A percentile compares a stretch with the other conserved stretches of the same genome.
These are phyloP conservation scores for Pleoardoris graminearum DNA, from an alignment of 2,329 filamentous ascomycete genomes.

Conservation along the genomic window DNA sequence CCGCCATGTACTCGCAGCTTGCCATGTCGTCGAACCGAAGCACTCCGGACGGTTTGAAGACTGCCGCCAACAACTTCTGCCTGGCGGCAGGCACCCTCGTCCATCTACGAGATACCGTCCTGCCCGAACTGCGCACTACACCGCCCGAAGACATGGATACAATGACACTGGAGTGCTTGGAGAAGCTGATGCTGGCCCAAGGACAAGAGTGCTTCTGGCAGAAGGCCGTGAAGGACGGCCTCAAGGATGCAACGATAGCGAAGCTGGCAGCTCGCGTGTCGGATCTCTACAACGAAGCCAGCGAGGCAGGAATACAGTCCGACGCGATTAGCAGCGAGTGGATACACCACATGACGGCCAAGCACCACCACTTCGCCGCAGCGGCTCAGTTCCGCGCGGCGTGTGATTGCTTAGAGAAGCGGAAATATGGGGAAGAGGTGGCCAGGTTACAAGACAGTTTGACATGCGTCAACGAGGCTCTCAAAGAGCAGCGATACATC, in stretches of 20 bases:
- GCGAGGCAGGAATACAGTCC: slow-evolving; percentile 85
- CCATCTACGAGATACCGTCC: slow-evolving; percentile 73
- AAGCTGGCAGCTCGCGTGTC: slow-evolving; percentile 89
- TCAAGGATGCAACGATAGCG: slow-evolving; percentile 90
- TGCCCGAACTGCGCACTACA: slow-evolving; percentile 80
- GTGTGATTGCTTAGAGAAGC: slow-evolving; percentile 88
- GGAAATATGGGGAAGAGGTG: slow-evolving; percentile 93
- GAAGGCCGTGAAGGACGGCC: slow-evolving; percentile 89
- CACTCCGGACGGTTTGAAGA: slow-evolving; percentile 80
- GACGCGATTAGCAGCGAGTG: slow-evolving; percentile 89
- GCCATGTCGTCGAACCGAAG: slow-evolving; percentile 78
- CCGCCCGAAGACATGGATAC: slow-evolving; percentile 96
- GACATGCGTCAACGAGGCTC: slow-evolving; percentile 78
- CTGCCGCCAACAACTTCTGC: slow-evolving; percentile 87
- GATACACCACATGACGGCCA: slow-evolving; percentile 97
- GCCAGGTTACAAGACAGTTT: slow-evolving; percentile 82
- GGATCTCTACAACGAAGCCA: slow-evolving; percentile 83
- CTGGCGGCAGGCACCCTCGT: slow-evolving; percentile 80
- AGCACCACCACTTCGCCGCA: slow-evolving; percentile 95
- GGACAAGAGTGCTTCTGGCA: slow-evolving; percentile 98
- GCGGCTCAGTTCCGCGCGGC: slow-evolving; percentile 93
- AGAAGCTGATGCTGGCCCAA: slow-evolving; percentile 84
- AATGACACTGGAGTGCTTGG: slow-evolving; percentile 79
- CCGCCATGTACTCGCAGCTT: slow-evolving; percentile 89
- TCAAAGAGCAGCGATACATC: slow-evolving; percentile 82